Evolutionary conservation across 2,329 filamentous ascomycete genomes (phyloP).

Genomic region (Clarireedia paspali): DNA sequence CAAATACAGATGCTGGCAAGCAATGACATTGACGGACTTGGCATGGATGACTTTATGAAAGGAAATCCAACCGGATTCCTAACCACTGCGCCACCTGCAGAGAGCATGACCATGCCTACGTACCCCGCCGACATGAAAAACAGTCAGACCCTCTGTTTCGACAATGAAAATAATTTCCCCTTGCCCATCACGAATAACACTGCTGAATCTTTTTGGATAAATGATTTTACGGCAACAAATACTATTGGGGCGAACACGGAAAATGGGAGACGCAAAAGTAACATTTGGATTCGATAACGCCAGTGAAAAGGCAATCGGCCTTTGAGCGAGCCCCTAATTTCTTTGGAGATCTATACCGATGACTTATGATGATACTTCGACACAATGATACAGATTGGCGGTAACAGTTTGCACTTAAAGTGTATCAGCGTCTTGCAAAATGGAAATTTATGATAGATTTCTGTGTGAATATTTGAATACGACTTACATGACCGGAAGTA

Average conservation of each 20-base stretch:
- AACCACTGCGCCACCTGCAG: conserved; percentile 8
- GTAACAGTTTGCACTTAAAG: conserved; percentile 6
- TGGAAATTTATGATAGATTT: conserved; percentile 1
- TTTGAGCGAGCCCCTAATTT: conserved; percentile 20
- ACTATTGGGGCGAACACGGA: conserved; percentile 14
- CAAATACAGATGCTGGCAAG: conserved; percentile 38
- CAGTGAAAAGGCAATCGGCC: conserved; percentile 29
- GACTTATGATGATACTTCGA: conserved; percentile 11
- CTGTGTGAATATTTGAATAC: neutral
- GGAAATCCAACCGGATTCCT: conserved; percentile 13
- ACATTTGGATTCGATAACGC: conserved; percentile 30
- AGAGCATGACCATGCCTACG: conserved; percentile 17
- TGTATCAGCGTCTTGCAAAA: conserved; percentile 1
- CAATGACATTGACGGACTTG: conserved; percentile 42
- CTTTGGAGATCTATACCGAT: conserved; percentile 22
- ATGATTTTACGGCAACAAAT: conserved; percentile 27
- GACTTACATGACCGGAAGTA: neutral
- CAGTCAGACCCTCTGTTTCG: conserved; percentile 33
- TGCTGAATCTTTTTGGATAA: conserved; percentile 35
- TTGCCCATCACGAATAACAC: conserved; percentile 43
- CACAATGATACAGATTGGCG: conserved; percentile 7
- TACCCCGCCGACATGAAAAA: conserved; percentile 33
- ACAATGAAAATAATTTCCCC: conserved; percentile 28
- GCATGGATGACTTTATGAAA: conserved; percentile 50
- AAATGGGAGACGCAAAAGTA: conserved; percentile 19